These are phyloP conservation scores for Aspergillus ibericus DNA, from an alignment of 2,329 filamentous ascomycete species.

Conservation along the genomic window DNA sequence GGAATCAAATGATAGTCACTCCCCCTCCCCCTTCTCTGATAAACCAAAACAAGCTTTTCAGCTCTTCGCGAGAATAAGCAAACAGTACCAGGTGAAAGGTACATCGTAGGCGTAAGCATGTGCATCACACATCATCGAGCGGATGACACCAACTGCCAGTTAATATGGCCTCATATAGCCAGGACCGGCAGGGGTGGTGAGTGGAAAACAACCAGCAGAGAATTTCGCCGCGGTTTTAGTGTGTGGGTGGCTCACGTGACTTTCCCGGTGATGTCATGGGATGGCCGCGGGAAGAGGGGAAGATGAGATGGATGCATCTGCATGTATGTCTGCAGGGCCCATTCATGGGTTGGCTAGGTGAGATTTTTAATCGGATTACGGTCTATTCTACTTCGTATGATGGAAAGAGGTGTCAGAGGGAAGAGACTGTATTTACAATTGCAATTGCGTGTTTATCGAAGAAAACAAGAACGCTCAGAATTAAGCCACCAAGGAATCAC, in stretches of 20 bases:
- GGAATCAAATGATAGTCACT: neutral
- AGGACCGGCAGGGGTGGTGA: neutral
- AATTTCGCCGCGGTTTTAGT: conserved; percentile 1
- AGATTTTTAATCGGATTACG: neutral
- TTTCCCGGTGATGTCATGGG: neutral
- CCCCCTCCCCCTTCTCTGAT: too few relatives aligned
- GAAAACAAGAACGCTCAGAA: neutral
- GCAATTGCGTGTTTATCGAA: neutral
- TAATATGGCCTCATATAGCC: neutral
- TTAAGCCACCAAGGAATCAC: neutral
- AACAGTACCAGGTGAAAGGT: neutral
- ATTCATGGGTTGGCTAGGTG: neutral
- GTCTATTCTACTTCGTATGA: neutral
- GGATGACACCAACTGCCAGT: neutral
- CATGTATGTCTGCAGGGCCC: neutral
- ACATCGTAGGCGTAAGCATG: neutral
- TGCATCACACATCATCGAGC: neutral
- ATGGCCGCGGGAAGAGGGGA: neutral
- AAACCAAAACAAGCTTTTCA: neutral
- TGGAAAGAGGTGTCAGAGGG: neutral
- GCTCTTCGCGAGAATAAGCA: neutral
- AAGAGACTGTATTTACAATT: neutral
- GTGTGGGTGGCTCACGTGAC: neutral
- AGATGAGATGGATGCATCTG: neutral
- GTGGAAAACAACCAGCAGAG: neutral